Evolutionary conservation across 257 asterid genomes (phyloP), one percentile per base, ranked within the genome.

Genomic region (Solanum clarkiae): DNA sequence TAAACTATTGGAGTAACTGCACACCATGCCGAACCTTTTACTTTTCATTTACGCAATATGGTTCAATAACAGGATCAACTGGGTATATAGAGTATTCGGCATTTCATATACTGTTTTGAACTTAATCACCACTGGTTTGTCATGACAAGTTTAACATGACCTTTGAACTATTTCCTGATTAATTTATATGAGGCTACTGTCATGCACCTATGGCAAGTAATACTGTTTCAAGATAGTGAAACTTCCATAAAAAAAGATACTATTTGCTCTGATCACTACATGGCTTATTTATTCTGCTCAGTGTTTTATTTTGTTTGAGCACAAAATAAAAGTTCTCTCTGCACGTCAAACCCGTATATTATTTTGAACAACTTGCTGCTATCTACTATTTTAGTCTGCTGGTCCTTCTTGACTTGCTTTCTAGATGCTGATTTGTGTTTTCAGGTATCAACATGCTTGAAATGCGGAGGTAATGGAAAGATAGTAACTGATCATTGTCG

Each of bases 381-480:
- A 10, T 53, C 49, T 79, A 77, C 56, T 51, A 77, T 77, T 53
- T 75, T 51, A 16, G 65, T 26, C 49, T 53, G 47, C 83, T 53
- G 83, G 49, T 53, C 15, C 57, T 47, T 47, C 81, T 49, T 75
- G 45, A 8, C 62, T 84, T 88, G 84, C 84, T 90, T 89, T 91
- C 80, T 90, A 89, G 92, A 89, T 89, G 85, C 92, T 91, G 86
- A 85, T 87, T 89, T 90, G 60, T 92, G 90, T 90, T 84, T 90
- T 87, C 92, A 95, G 99, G 97, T 97, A 51, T 92, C 97, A 65
- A 90, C 97, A 84, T 97, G 99, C 91, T 88, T 93, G 84, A 94
- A 87, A 86, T 97, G 99, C 89, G 86, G 85, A 47, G 98, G 99
- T 51, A 93, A 92, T 80, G 99, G 99, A 88, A 95, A 91, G 90